phyloP scores from a whole-genome alignment of 108 stramenopile genomes.

The Skeletonema tropicum region DNA sequence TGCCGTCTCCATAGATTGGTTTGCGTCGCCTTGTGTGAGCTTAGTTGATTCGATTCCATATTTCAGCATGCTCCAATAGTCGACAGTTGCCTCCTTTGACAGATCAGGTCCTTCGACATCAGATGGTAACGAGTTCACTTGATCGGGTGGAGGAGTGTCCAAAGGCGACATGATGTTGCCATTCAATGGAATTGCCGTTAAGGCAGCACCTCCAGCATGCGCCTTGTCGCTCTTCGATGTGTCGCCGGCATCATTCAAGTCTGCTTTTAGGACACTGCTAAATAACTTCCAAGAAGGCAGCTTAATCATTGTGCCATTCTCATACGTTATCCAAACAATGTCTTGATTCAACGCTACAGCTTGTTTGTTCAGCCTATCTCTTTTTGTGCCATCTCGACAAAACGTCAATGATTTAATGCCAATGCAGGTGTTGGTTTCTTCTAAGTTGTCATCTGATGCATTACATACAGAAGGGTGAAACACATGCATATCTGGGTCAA shows the following conservation, averaged over 20 bases:
- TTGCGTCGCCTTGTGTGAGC: not conserved
- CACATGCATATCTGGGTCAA: slow-evolving; percentile 24
- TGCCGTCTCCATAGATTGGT: slow-evolving; percentile 3
- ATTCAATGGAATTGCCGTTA: slow-evolving; percentile 40
- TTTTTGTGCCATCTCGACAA: slow-evolving; percentile 4
- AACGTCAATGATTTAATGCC: slow-evolving; percentile 33
- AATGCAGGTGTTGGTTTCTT: slow-evolving; percentile 6
- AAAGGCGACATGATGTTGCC: slow-evolving; percentile 40
- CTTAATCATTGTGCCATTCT: slow-evolving; percentile 70
- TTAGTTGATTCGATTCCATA: slow-evolving; percentile 6
- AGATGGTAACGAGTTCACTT: not conserved
- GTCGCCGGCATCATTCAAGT: slow-evolving; percentile 19
- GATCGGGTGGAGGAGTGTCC: slow-evolving; percentile 31
- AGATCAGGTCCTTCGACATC: slow-evolving; percentile 11
- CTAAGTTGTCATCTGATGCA: not conserved
- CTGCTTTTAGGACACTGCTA: slow-evolving; percentile 40
- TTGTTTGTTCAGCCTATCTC: not conserved
- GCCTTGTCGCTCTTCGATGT: slow-evolving; percentile 8
- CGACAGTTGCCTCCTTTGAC: slow-evolving; percentile 4
- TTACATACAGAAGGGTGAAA: slow-evolving; percentile 28
- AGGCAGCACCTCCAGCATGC: not conserved
- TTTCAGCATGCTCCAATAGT: slow-evolving; percentile 38
- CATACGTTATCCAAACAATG: slow-evolving; percentile 72
- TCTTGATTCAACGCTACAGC: slow-evolving; percentile 21
- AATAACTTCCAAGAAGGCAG: slow-evolving; percentile 77